Conservation (phyloP, 2,329 filamentous ascomycete genomes). For the Xylaria sp. region DNA sequence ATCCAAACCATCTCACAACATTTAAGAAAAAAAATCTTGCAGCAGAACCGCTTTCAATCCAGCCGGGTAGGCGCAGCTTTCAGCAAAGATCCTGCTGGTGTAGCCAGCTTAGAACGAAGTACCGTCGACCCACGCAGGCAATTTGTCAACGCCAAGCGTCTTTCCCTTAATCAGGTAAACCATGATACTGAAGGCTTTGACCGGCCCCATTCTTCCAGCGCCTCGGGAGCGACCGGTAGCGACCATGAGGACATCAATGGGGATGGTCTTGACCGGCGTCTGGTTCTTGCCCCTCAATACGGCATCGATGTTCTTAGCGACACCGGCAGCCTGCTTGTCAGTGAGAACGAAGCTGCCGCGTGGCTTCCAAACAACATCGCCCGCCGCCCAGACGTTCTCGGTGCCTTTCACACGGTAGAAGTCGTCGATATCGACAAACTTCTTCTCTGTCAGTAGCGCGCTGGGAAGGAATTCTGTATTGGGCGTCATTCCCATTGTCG, state of each 20-base stretch:
- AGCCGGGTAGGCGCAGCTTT: neutral
- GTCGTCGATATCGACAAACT: constrained; percentile 57
- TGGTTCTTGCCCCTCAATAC: constrained; percentile 53
- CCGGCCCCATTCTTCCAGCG: constrained; percentile 52
- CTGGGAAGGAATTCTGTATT: constrained; percentile 60
- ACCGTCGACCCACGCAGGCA: constrained; percentile 55
- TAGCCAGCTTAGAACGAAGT: constrained; percentile 49
- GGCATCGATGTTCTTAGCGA: constrained; percentile 60
- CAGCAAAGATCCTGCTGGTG: neutral
- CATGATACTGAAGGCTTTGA: constrained; percentile 57
- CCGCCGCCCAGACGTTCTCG: constrained; percentile 58
- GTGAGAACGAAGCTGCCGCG: constrained; percentile 51
- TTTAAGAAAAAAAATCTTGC: too few species aligned
- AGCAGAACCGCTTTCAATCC: too few species aligned
- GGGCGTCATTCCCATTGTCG: constrained; percentile 59
- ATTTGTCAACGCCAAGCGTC: constrained; percentile 53
- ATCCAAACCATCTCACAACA: too few species aligned
- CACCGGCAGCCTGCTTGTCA: constrained; percentile 59
- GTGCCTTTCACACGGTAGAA: constrained; percentile 53
- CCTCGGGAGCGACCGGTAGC: constrained; percentile 57
- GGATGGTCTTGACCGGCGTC: constrained; percentile 51
- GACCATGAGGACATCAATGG: constrained; percentile 56
- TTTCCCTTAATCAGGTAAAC: constrained; percentile 59
- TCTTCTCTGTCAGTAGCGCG: constrained; percentile 50
- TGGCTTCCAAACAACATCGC: constrained; percentile 59